Evolutionary conservation across 2,329 filamentous ascomycete species (phyloP), one percentile per base, ranked within the genome.

Genomic region (Magnaporthiopsis poae): DNA sequence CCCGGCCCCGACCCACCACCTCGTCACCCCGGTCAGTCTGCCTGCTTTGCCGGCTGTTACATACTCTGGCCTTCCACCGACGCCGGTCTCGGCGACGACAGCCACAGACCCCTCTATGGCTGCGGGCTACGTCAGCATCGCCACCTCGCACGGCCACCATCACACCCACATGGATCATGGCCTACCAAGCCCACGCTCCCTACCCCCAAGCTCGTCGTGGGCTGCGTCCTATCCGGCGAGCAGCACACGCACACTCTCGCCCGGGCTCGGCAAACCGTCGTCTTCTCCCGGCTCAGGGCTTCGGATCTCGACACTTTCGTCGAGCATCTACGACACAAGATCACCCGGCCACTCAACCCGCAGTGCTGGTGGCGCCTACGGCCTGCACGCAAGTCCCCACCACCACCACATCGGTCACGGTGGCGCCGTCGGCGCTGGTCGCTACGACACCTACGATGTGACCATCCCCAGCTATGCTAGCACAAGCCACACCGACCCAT

Each of bases 121-220:
- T 36, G 78, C 75, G 66, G 80, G 74, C 68, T 81, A 75, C 70
- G 76, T 74, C 21, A 74, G 75, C 64, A 69, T 72, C 65, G 79
- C 72, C 69, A 78, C 74, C 11, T 21, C 29, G 12, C 21, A 29
- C 61, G 46, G 18, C 21, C 46, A 52, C 46, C 27, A 27, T 2
- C 15, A n/a, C 18, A 65, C 63, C 46, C 73, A 78, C 70, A 80
- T 83, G 60, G 77, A 81, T 61, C 82, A 85, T 61, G 75, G 79
- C 5, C 78, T 86, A 36, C 77, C 82, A 0, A 86, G 83, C 11
- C 83, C 84, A 0, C 77, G 84, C 1, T 83, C 83, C 1, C 75
- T 86, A 2, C 78, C 81, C 0, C 81, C 79, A 1, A 76, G 80
- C 4, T 74, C 80, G 1, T 76, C 77, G n/a, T 86, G 84, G 84